Evolutionary conservation across 108 stramenopile species (phyloP).

Genomic region (Cylindrotheca closterium): DNA sequence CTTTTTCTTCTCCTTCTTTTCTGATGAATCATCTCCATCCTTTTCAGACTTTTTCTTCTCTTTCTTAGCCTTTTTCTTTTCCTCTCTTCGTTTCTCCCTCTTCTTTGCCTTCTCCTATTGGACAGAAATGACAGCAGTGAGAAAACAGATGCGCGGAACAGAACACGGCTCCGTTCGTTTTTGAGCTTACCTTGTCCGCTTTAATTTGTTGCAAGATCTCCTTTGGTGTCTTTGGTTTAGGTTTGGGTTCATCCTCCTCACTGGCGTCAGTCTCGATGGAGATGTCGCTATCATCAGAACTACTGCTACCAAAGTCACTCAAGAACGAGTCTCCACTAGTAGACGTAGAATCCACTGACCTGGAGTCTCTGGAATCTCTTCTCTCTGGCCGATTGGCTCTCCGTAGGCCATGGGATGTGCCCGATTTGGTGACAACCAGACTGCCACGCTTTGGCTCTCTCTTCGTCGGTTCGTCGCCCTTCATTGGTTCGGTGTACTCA

Average conservation of each 20-base stretch:
- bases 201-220: background rate
- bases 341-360: background rate
- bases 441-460: background rate
- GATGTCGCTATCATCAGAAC: background rate
- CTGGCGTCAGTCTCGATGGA: conserved; percentile 1
- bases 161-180: too few relatives aligned
- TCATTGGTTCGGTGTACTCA: too few relatives aligned
- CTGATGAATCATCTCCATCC: background rate
- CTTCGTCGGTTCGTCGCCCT: background rate
- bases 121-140: too few relatives aligned
- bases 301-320: background rate
- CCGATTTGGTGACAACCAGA: background rate
- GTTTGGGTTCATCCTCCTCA: background rate
- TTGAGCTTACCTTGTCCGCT: background rate
- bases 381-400: background rate
- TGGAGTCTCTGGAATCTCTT: background rate
- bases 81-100: background rate
- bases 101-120: background rate
- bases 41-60: conserved; percentile 12
- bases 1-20: conserved; percentile 14
- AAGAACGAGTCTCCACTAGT: background rate
- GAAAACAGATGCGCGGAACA: too few relatives aligned
- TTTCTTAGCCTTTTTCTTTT: background rate
- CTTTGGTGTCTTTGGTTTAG: conserved; percentile 1
- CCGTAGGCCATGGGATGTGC: background rate